Percentiles rank a stretch among this genome's conserved stretches.
Evolutionary conservation across 108 stramenopile species (phyloP).

Genomic region (Bacterosira constricta): DNA sequence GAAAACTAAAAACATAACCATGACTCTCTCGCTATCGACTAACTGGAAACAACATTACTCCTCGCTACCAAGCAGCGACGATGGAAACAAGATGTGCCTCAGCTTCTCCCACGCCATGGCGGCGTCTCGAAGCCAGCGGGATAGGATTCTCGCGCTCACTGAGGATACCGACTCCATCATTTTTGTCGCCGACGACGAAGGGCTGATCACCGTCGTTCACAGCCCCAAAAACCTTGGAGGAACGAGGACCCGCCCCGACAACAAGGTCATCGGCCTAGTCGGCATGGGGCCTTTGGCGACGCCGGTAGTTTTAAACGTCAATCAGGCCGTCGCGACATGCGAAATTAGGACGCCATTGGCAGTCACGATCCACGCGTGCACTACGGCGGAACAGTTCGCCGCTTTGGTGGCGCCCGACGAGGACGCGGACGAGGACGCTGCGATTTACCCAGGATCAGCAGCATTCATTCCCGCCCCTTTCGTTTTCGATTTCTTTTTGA

Average conservation of each 20-base stretch:
- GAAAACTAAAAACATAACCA: neutral
- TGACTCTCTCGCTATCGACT: neutral
- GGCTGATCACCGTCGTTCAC: neutral
- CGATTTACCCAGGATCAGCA: neutral
- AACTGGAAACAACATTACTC: neutral
- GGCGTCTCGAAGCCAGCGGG: too few relatives aligned
- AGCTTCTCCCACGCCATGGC: too few relatives aligned
- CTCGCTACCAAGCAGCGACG: neutral
- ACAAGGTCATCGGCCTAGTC: neutral
- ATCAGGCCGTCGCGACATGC: neutral
- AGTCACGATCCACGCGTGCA: neutral
- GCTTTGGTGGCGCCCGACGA: neutral
- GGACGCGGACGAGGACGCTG: neutral
- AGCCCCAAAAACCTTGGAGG: neutral
- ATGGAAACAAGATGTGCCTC: neutral
- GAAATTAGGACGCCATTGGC: neutral
- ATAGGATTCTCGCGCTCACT: neutral
- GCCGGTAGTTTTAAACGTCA: neutral
- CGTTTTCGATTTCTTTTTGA: neutral
- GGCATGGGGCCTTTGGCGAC: neutral
- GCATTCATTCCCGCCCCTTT: neutral
- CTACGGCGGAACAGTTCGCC: neutral
- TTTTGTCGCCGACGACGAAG: neutral
- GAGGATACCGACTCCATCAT: neutral
- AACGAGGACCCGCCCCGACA: neutral